These are phyloP conservation scores for Chalara sp. DNA, from an alignment of 2,329 filamentous ascomycete species.

Conservation along the genomic window DNA sequence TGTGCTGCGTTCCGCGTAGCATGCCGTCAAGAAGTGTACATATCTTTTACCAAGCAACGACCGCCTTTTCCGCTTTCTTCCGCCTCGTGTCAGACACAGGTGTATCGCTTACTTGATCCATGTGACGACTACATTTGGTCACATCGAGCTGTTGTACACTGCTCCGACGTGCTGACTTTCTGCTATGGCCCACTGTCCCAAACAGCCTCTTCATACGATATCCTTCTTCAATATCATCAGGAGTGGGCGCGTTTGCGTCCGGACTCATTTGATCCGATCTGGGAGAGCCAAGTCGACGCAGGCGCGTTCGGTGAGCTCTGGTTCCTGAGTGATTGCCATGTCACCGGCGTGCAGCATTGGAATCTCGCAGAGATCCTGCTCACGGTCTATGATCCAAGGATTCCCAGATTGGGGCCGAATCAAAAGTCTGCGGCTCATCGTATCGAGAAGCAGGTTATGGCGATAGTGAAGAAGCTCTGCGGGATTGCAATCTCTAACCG, in stretches of 20 bases:
- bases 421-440: constrained; percentile 6
- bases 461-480: constrained; percentile 13
- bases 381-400: constrained; percentile 31
- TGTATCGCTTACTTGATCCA: constrained; percentile 15
- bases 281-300: constrained; percentile 3
- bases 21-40: constrained; percentile 41
- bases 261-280: constrained; percentile 16
- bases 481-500: constrained; percentile 16
- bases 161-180: constrained; percentile 17
- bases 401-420: constrained; percentile 14
- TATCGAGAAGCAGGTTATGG: constrained; percentile 10
- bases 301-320: constrained; percentile 14
- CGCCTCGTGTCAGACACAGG: constrained; percentile 20
- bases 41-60: constrained; percentile 35
- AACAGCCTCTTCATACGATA: constrained; percentile 11
- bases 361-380: constrained; percentile 33
- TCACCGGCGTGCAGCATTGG: constrained; percentile 34
- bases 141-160: constrained; percentile 15
- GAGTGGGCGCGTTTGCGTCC: constrained; percentile 13
- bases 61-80: constrained; percentile 29
- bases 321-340: constrained; percentile 20
- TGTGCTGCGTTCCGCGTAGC: constrained; percentile 41
- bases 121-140: constrained; percentile 17
- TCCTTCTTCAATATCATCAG: constrained; percentile 11
- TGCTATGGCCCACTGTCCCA: constrained; percentile 14